Conservation (phyloP, 2,329 filamentous ascomycete genomes). For the Diaporthe eres region DNA sequence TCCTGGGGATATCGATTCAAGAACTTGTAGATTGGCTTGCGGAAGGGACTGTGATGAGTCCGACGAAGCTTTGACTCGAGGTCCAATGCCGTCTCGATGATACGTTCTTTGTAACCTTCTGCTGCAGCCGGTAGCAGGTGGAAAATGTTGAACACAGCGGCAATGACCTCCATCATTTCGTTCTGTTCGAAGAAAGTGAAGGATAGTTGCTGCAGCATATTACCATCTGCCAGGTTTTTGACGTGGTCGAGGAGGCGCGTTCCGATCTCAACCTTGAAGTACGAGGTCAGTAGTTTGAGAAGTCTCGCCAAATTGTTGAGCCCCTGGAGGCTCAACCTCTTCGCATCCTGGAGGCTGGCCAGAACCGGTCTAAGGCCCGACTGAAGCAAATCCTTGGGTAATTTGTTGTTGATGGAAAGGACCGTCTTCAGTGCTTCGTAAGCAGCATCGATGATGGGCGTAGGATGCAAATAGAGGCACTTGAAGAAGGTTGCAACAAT, state of each 20-base stretch:
- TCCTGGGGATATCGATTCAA: conserved; percentile 94
- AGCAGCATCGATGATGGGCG: conserved; percentile 92
- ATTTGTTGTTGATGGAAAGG: conserved; percentile 87
- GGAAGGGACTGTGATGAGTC: conserved; percentile 92
- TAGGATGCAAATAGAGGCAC: conserved; percentile 92
- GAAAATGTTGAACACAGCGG: conserved; percentile 96
- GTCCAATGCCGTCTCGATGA: conserved; percentile 91
- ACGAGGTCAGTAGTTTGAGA: conserved; percentile 92
- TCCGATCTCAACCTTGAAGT: conserved; percentile 99
- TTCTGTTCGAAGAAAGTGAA: conserved; percentile 97
- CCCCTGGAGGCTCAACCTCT: conserved; percentile 88
- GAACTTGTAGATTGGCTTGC: conserved; percentile 90
- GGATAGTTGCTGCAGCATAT: conserved; percentile 86
- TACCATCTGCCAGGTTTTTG: conserved; percentile 87
- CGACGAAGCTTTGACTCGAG: conserved; percentile 87
- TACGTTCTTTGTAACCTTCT: conserved; percentile 88
- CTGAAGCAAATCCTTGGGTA: conserved; percentile 96
- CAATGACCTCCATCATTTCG: conserved; percentile 92
- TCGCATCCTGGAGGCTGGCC: conserved; percentile 94
- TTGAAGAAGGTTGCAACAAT: conserved; percentile 99
- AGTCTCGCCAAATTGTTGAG: conserved; percentile 92
- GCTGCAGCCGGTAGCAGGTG: conserved; percentile 94
- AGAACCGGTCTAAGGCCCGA: conserved; percentile 95
- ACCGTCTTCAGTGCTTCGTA: conserved; percentile 92
- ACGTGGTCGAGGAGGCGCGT: conserved; percentile 93